These are phyloP conservation scores for Xylaria sp. DNA, from an alignment of 2,329 filamentous ascomycete genomes.

Conservation along the genomic window DNA sequence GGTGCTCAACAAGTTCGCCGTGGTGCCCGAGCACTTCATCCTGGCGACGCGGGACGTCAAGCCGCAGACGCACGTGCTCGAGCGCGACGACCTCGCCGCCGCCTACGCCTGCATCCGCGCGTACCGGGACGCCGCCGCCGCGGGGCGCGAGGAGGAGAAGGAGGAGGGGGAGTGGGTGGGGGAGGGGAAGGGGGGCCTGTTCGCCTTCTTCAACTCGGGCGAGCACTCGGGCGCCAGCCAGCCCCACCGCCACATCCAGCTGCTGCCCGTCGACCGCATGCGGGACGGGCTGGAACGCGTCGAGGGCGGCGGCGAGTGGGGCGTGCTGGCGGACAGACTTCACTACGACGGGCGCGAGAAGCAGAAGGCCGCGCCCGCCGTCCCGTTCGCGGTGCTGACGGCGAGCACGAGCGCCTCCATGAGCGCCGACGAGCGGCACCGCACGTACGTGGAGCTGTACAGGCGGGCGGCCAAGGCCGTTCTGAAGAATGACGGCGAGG, in stretches of 20 bases:
- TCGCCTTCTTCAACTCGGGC: constrained; percentile 73
- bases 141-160: constrained; percentile 40
- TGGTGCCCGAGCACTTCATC: constrained; percentile 73
- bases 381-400: constrained; percentile 52
- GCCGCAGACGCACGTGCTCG: constrained; percentile 66
- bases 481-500: constrained; percentile 9
- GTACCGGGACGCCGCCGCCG: constrained; percentile 49
- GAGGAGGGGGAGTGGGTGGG: too few species aligned
- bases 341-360: constrained; percentile 12
- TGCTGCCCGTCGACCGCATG: constrained; percentile 69
- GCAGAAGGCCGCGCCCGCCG: too few species aligned
- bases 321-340: constrained; percentile 50
- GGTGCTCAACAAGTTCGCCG: constrained; percentile 75
- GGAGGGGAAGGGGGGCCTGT: too few species aligned
- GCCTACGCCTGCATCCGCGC: constrained; percentile 64
- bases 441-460: constrained; percentile 53
- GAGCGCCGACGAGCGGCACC: constrained; percentile 42
- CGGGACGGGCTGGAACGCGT: constrained; percentile 48
- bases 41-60: constrained; percentile 66
- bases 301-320: constrained; percentile 45
- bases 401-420: constrained; percentile 42
- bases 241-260: constrained; percentile 71
- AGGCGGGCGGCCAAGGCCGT: constrained; percentile 41
- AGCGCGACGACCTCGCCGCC: constrained; percentile 61
- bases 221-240: constrained; percentile 70